Conservation (phyloP, 768 basidiomycete genomes). For the Boletus insuetus region DNA sequence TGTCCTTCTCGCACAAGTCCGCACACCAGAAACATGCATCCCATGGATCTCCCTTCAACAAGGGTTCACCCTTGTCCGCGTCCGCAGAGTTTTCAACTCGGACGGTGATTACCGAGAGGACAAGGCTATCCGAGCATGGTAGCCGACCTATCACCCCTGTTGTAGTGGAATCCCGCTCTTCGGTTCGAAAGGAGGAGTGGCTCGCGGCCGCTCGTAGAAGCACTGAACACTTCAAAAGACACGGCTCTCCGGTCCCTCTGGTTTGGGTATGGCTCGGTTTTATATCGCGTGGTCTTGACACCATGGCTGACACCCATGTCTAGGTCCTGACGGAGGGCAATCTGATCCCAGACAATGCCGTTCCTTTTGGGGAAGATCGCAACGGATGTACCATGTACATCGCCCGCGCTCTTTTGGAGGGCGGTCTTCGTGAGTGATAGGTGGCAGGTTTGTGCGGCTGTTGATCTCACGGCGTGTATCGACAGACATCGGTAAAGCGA, state of each 20-base stretch:
- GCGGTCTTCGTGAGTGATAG: slow-evolving; percentile 26
- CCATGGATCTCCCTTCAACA: neutral
- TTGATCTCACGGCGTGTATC: neutral
- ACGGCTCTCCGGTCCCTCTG: slow-evolving; percentile 31
- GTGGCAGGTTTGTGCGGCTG: neutral
- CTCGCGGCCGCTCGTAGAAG: slow-evolving; percentile 29
- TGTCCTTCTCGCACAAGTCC: slow-evolving; percentile 19
- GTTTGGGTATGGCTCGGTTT: slow-evolving; percentile 26
- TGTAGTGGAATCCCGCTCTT: slow-evolving; percentile 8
- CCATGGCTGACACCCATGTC: neutral
- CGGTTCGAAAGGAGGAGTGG: slow-evolving; percentile 29
- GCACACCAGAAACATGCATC: slow-evolving; percentile 6
- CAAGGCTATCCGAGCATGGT: slow-evolving; percentile 18
- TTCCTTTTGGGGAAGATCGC: slow-evolving; percentile 33
- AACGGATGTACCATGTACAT: slow-evolving; percentile 27
- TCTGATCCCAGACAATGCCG: slow-evolving; percentile 34
- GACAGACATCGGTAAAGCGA: slow-evolving; percentile 36
- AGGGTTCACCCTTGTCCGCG: slow-evolving; percentile 11
- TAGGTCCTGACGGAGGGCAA: slow-evolving; percentile 31
- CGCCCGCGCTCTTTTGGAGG: slow-evolving; percentile 33
- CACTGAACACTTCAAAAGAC: slow-evolving; percentile 25
- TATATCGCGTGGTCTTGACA: neutral
- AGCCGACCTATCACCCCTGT: slow-evolving; percentile 16
- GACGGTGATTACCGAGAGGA: slow-evolving; percentile 4
- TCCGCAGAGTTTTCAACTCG: slow-evolving; percentile 8